Evolutionary conservation across 2,329 filamentous ascomycete species (phyloP).

Genomic region (Elsinoe necatrix): DNA sequence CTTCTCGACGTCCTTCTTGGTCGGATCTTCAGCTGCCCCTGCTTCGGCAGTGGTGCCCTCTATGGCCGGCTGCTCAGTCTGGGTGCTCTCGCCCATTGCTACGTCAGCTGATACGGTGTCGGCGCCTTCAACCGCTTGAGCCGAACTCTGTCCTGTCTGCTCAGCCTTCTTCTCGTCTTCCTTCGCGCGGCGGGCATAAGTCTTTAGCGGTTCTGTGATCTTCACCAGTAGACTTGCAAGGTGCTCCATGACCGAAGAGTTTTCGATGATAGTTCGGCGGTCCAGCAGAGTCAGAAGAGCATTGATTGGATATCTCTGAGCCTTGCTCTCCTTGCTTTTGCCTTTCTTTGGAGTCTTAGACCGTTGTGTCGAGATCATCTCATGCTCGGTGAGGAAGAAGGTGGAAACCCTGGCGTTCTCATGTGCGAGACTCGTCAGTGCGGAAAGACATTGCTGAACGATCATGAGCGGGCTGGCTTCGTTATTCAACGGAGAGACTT

Average conservation of each 20-base stretch:
- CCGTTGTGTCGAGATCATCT: conserved; percentile 52
- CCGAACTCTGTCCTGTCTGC: conserved; percentile 24
- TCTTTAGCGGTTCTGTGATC: conserved; percentile 77
- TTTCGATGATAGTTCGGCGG: conserved; percentile 93
- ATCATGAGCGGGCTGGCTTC: conserved; percentile 92
- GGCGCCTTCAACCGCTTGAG: conserved; percentile 9
- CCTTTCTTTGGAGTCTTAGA: conserved; percentile 70
- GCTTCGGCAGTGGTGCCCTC: conserved; percentile 5
- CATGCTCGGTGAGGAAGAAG: conserved; percentile 92
- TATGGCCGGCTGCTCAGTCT: conserved; percentile 16
- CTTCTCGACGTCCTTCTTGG: conserved; percentile 34
- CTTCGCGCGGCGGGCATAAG: conserved; percentile 73
- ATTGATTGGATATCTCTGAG: conserved; percentile 84
- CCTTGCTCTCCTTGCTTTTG: conserved; percentile 76
- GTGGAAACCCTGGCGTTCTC: conserved; percentile 81
- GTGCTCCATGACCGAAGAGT: conserved; percentile 91
- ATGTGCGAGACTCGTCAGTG: conserved; percentile 73
- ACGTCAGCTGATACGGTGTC: conserved; percentile 17
- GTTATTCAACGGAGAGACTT: conserved; percentile 45
- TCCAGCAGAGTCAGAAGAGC: conserved; percentile 80
- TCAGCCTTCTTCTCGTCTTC: conserved; percentile 48
- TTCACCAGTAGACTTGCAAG: conserved; percentile 78
- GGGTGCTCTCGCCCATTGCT: conserved; percentile 20
- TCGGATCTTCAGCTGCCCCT: conserved; percentile 18
- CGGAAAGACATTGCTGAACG: conserved; percentile 86